Evolutionary conservation across 495 filamentous ascomycete genomes (phyloP), one percentile per base, ranked within the genome.

Genomic region (Oleoguttula mirabilis): DNA sequence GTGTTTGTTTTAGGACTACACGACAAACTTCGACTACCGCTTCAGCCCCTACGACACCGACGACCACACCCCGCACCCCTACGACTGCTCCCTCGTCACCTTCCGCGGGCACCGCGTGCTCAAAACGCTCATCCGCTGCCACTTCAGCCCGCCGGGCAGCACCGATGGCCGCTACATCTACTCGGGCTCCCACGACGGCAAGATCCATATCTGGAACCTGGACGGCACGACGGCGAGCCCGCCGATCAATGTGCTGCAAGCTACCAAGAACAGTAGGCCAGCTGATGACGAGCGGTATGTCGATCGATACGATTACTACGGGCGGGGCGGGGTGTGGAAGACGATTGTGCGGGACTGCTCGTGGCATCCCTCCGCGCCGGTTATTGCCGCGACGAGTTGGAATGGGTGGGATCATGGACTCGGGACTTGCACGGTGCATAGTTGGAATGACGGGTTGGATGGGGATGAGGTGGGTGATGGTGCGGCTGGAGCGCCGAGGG

Each of bases 141-240:
- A 96, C 59, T 98, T 98, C 66, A 90, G 84, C 35, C 90, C 90
- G 6, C 80, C 85, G 0, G 75, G 69, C 10, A 90, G 84, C 61
- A 88, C 88, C 12, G 79, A 94, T 55, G 87, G 84, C 14, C 74
- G 84, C 53, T 98, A 95, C 56, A 84, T 98, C 15, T 98, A 94
- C 60, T 79, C 76, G 15, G 90, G 90, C 2, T 88, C 81, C 51
- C 74, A 81, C 38, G 85, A 96, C 54, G 90, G 90, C 28, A 77
- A 75, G 36, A 82, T 94, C 1, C 88, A 85, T 44, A 73, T 98
- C 35, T 98, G 84, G 68, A 98, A 98, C 47, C 62, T 95, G 61
- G 90, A 98, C 56, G 87, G 84, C 21, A 96, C 88, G 1, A 52
- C 84, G n/a, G 84, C 84, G 0, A 76, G 70, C 2, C 78, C 73